Percentiles rank a stretch among this genome's conserved stretches.
phyloP scores from a whole-genome alignment of 2,329 filamentous ascomycete species.

The Didymella pomorum region DNA sequence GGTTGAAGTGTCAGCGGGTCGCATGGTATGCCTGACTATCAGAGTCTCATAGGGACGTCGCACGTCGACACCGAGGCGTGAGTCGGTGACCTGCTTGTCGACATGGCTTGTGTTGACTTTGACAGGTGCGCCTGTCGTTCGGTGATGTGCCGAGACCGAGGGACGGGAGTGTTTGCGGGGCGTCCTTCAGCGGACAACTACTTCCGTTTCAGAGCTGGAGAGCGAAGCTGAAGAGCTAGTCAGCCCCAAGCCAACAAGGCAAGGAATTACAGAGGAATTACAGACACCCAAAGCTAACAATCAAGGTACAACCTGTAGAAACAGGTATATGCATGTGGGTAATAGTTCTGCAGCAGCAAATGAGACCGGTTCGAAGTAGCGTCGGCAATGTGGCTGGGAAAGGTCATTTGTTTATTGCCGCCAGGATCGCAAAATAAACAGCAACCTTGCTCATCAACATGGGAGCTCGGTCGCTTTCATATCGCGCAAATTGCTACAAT shows the following conservation, averaged over 20 bases:
- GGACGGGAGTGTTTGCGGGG: constrained; percentile 9
- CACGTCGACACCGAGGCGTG: constrained; percentile 16
- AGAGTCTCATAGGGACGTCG: constrained; percentile 19
- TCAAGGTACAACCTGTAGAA: constrained; percentile 11
- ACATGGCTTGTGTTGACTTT: constrained; percentile 12
- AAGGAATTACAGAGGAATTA: constrained; percentile 1
- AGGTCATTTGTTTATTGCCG: constrained; percentile 21
- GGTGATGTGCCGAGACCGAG: constrained; percentile 7
- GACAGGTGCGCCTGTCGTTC: constrained; percentile 6
- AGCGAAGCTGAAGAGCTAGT: constrained; percentile 2
- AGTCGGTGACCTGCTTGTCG: constrained; percentile 8
- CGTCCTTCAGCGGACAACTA: constrained; percentile 3
- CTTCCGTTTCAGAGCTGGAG: neutral
- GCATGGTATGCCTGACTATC: constrained; percentile 20
- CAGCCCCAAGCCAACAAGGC: constrained; percentile 5
- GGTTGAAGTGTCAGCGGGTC: neutral
- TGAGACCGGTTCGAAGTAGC: constrained; percentile 15
- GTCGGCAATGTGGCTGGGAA: constrained; percentile 20
- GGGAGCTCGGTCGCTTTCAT: constrained; percentile 2
- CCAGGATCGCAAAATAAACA: constrained; percentile 23
- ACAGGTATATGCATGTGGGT: constrained; percentile 22
- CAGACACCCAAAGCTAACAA: constrained; percentile 6
- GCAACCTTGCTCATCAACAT: constrained; percentile 14
- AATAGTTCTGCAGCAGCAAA: constrained; percentile 9
- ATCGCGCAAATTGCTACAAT: constrained; percentile 18